Conservation (phyloP, 352 stramenopile genomes). For the Pilasporangium apinafurcum region DNA sequence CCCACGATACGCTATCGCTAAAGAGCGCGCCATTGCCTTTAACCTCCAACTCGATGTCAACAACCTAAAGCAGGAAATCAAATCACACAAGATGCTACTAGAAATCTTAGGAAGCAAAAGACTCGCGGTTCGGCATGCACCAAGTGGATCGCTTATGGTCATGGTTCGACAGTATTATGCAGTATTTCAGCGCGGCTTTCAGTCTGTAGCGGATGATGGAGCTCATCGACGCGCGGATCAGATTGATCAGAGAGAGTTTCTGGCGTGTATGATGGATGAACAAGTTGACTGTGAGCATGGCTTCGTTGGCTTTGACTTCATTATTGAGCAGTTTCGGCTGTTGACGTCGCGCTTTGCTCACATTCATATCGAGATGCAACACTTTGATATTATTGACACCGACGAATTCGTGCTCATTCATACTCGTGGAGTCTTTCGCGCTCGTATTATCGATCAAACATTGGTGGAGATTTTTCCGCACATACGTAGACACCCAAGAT, state of each 20-base stretch:
- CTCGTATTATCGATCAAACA: slow-evolving; percentile 21
- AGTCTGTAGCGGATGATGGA: slow-evolving; percentile 1
- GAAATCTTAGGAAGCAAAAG: slow-evolving; percentile 18
- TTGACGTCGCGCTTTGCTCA: slow-evolving; percentile 19
- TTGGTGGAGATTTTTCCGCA: slow-evolving; percentile 20
- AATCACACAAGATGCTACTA: slow-evolving; percentile 12
- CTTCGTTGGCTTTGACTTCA: slow-evolving; percentile 12
- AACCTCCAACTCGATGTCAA: slow-evolving; percentile 32
- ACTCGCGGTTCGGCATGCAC: slow-evolving; percentile 13
- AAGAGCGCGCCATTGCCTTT: slow-evolving; percentile 21
- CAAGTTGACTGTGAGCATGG: slow-evolving; percentile 15
- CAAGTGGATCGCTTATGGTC: slow-evolving; percentile 16
- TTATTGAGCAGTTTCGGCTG: slow-evolving; percentile 20
- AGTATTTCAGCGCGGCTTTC: slow-evolving; percentile 16
- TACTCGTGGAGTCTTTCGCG: slow-evolving; percentile 8
- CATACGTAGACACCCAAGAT: slow-evolving; percentile 11
- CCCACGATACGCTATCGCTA: neutral
- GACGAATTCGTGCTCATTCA: slow-evolving; percentile 15
- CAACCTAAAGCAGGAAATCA: slow-evolving; percentile 29
- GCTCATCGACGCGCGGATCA: too few relatives aligned
- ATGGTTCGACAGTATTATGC: slow-evolving; percentile 17
- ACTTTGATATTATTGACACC: slow-evolving; percentile 12
- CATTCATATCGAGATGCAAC: slow-evolving; percentile 13
- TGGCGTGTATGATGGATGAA: slow-evolving; percentile 14
- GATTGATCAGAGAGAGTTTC: slow-evolving; percentile 13